phyloP scores from a whole-genome alignment of 1,139 yeast species.

The Taphrina sp. region DNA sequence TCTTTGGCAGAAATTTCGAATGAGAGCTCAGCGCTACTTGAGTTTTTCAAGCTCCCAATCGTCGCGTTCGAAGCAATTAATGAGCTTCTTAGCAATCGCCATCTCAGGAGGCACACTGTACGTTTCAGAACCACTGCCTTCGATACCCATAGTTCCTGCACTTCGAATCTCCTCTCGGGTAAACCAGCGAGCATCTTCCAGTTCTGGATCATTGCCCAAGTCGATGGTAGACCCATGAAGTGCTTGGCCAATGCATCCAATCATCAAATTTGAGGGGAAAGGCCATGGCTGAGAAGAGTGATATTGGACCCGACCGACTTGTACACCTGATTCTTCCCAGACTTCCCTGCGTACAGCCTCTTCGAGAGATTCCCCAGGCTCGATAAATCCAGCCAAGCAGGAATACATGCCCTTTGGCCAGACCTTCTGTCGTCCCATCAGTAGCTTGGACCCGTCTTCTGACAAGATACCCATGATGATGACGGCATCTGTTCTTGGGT shows the following conservation, averaged over 20 bases:
- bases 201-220: conserved; percentile 78
- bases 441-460: conserved; percentile 57
- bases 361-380: conserved; percentile 89
- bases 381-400: conserved; percentile 92
- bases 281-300: conserved; percentile 93
- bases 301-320: conserved; percentile 57
- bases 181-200: conserved; percentile 45
- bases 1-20: too few species aligned
- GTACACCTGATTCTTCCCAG: conserved; percentile 94
- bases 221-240: conserved; percentile 62
- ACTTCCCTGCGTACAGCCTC: conserved; percentile 83
- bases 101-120: conserved; percentile 49
- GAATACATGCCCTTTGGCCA: conserved; percentile 62
- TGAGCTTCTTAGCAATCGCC: conserved; percentile 53
- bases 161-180: conserved; percentile 55
- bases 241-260: conserved; percentile 74
- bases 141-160: conserved; percentile 56
- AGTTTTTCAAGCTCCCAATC: conserved; percentile 28
- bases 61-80: conserved; percentile 37
- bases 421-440: conserved; percentile 69
- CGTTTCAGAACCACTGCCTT: conserved; percentile 39
- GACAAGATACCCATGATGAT: conserved; percentile 77
- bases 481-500: conserved; percentile 90
- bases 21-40: too few species aligned
- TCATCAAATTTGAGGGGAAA: conserved; percentile 87